Base-by-base conservation (phyloP, 2,329 filamentous ascomycete genomes). In the Monosporascus sp. region DNA sequence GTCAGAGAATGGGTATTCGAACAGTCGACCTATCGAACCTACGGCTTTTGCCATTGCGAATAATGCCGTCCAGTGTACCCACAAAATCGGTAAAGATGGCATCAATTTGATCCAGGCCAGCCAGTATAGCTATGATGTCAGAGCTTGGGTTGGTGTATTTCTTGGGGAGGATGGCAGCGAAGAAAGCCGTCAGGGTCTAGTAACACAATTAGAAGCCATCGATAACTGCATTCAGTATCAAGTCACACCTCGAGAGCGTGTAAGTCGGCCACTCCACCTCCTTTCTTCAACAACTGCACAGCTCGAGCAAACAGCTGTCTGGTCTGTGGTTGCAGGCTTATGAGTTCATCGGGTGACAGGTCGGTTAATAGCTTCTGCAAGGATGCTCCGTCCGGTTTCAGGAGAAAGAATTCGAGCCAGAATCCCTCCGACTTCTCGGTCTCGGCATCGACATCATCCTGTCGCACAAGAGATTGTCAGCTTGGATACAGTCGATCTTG, bases 91-190 rank as follows among this genome's bases (percentile, higher is more conserved):
- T 87, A 68, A 97, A 93, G 46, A 95, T 81, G 7, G 80, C 78
- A 68, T 99, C 94, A 48, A 96, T 88, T 61, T 90, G 81, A 73
- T 97, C 88, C 50, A 99, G 81, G 6, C 94, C 94, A 5, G 92
- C 90, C 48, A 99, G 80, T 37, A 97, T 80, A 53, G 87, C 85
- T 65, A 99, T 96, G 62, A 97, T 88, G 71, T 97, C 94, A 48
- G 94, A 94, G 70, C 91, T 97, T 6, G 92, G 89, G 64, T 97
- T 97, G 24, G 89, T 91, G 70, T 96, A 99, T 69, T 88, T 90
- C 73, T 97, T 99, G 53, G 83, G 82, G 56, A 97, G 77, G 18
- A 96, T 81, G 51, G 85, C 84, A 48, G 87, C 85, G 67, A 99
- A 80, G 71, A 97, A 97, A 47, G 89, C 85, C 69, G 88, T 91